Conservation (phyloP, 2,329 filamentous ascomycete species). For the Colletotrichum kahawae region DNA sequence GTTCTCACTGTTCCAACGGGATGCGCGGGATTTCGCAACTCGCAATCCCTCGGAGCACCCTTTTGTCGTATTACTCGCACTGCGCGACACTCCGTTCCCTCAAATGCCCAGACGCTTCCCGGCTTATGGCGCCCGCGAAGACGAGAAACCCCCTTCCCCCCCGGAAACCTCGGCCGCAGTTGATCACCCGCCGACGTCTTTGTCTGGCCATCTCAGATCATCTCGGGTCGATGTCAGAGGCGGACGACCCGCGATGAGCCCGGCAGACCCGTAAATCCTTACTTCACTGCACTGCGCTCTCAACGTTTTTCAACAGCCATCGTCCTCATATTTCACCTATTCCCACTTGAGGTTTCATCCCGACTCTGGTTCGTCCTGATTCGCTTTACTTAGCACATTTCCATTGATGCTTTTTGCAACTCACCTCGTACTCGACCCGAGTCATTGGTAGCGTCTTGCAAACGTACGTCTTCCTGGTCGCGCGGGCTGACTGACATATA, state of each 20-base stretch:
- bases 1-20: neutral
- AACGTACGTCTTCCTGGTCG: neutral
- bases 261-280: neutral
- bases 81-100: neutral
- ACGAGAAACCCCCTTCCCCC: neutral
- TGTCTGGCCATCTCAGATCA: neutral
- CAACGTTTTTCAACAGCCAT: neutral
- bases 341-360: neutral
- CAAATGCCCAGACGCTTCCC: neutral
- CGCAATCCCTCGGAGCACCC: neutral
- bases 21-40: neutral
- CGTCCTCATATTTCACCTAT: neutral
- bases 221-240: neutral
- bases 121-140: neutral
- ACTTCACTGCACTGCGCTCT: neutral
- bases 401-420: neutral
- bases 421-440: neutral
- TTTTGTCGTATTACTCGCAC: neutral
- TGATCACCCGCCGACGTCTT: neutral
- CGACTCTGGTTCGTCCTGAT: neutral
- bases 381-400: neutral
- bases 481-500: neutral
- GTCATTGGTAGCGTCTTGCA: neutral
- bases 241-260: neutral
- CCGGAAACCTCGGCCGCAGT: neutral